Percentiles rank a stretch among this genome's conserved stretches.
phyloP scores from a whole-genome alignment of 805 yeast genomes.

The Brettanomyces nanus region DNA sequence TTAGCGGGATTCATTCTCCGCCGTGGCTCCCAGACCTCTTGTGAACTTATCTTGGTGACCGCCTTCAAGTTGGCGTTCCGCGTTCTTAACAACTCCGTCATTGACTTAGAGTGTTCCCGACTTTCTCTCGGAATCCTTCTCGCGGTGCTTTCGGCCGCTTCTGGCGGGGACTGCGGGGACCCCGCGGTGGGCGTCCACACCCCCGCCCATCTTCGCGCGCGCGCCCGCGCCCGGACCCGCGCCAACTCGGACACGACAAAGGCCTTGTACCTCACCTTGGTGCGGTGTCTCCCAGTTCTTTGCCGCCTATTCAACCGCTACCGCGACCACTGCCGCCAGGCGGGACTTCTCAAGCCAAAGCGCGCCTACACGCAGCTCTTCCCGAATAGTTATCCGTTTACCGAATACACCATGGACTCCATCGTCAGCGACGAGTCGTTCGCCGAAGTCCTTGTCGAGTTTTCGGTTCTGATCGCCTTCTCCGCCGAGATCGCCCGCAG shows the following conservation, averaged over 20 bases:
- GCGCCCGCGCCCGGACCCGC: too few species aligned
- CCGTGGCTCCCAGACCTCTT: slow-evolving; percentile 15
- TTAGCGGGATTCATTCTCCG: slow-evolving; percentile 32
- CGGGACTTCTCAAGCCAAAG: slow-evolving; percentile 40
- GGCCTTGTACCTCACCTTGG: slow-evolving; percentile 35
- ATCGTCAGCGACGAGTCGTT: slow-evolving; percentile 59
- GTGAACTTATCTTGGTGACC: slow-evolving; percentile 34
- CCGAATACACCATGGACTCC: slow-evolving; percentile 61
- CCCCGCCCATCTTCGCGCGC: not conserved
- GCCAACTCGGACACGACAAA: slow-evolving; percentile 21
- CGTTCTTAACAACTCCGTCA: slow-evolving; percentile 39
- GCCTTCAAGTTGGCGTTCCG: slow-evolving; percentile 52
- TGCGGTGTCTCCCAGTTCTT: slow-evolving; percentile 48
- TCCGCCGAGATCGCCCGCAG: slow-evolving; percentile 30
- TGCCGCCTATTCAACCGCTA: slow-evolving; percentile 43
- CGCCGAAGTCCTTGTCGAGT: slow-evolving; percentile 66
- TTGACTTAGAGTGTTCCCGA: slow-evolving; percentile 53
- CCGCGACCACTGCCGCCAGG: slow-evolving; percentile 39
- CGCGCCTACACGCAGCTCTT: slow-evolving; percentile 62
- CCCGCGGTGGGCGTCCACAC: slow-evolving; percentile 5
- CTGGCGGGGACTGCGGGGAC: slow-evolving; percentile 10
- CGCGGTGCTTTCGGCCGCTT: slow-evolving; percentile 32
- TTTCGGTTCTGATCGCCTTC: slow-evolving; percentile 52
- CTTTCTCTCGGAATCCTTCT: slow-evolving; percentile 53
- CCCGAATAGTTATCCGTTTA: slow-evolving; percentile 60